Percentiles rank a stretch among this genome's conserved stretches.
Evolutionary conservation across 1,284 basidiomycete genomes (phyloP).

Genomic region (Malassezia equina): DNA sequence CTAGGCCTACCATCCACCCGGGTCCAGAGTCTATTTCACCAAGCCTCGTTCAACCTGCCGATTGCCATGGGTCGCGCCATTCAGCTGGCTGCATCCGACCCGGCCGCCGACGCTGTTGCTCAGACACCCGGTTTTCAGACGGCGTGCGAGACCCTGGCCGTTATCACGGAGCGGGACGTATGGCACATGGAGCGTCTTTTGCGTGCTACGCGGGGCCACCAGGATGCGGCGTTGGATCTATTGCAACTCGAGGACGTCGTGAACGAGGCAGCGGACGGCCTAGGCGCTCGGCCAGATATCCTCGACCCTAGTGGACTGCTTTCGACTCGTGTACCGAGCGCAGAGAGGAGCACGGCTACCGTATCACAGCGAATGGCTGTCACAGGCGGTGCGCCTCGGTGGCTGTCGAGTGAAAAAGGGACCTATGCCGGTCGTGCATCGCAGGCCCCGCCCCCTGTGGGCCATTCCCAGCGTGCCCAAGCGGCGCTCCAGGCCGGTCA

Average conservation of each 20-base stretch:
- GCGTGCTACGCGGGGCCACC: slow-evolving; percentile 32
- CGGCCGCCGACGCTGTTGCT: slow-evolving; percentile 21
- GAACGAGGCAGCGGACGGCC: slow-evolving; percentile 15
- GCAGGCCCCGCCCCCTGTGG: background rate
- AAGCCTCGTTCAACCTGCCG: slow-evolving; percentile 31
- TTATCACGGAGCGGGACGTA: slow-evolving; percentile 18
- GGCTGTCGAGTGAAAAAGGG: background rate
- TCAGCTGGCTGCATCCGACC: slow-evolving; percentile 18
- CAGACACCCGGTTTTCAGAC: slow-evolving; percentile 21
- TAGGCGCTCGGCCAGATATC: slow-evolving; percentile 20
- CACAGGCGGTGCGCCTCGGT: background rate
- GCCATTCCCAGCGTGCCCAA: background rate
- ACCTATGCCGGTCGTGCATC: slow-evolving; percentile 11
- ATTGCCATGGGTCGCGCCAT: slow-evolving; percentile 26
- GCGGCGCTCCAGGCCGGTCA: slow-evolving; percentile 4
- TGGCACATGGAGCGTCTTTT: slow-evolving; percentile 17
- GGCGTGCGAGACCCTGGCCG: slow-evolving; percentile 22
- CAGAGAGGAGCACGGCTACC: background rate
- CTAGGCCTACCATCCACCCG: slow-evolving; percentile 23
- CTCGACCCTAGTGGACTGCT: slow-evolving; percentile 32
- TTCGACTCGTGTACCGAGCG: background rate
- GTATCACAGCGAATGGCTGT: slow-evolving; percentile 1
- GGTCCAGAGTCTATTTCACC: slow-evolving; percentile 28
- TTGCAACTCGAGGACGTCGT: slow-evolving; percentile 30
- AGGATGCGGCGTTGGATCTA: slow-evolving; percentile 40